Evolutionary conservation across 31 red algal genomes (phyloP).

Genomic region (Asparagopsis taxiformis): DNA sequence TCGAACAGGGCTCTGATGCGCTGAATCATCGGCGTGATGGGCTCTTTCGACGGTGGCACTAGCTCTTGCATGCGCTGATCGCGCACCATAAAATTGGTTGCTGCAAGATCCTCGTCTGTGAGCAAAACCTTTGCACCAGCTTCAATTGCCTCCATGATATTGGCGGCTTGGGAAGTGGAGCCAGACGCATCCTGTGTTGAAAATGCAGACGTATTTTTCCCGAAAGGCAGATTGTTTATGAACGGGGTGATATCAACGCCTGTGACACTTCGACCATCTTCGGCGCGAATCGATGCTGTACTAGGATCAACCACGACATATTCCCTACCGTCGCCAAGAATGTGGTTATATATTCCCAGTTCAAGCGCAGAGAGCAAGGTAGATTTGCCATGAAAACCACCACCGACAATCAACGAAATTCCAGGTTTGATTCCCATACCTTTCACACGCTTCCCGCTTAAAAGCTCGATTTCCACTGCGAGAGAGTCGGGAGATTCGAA

Average conservation of each 20-base stretch:
- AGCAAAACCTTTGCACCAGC: conserved; percentile 76
- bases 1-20: conserved; percentile 73
- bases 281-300: conserved; percentile 69
- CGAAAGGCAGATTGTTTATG: conserved; percentile 86
- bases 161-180: conserved; percentile 81
- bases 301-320: conserved; percentile 54
- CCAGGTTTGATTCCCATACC: conserved; percentile 83
- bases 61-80: conserved; percentile 84
- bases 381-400: conserved; percentile 92
- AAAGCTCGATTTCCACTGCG: conserved; percentile 24
- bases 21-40: conserved; percentile 85
- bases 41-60: conserved; percentile 78
- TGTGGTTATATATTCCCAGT: conserved; percentile 85
- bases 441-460: conserved; percentile 24
- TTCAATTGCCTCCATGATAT: conserved; percentile 83
- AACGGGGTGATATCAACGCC: conserved; percentile 85
- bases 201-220: conserved; percentile 56
- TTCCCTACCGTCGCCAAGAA: conserved; percentile 82
- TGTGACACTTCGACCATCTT: conserved; percentile 79
- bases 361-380: conserved; percentile 79
- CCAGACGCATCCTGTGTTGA: conserved; percentile 86
- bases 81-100: conserved; percentile 96
- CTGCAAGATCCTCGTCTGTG: conserved; percentile 81
- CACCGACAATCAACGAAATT: conserved; percentile 79
- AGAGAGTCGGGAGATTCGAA: conserved; percentile 56